These are phyloP conservation scores for Gossypium raimondii DNA, from an alignment of 345 rosid species.

Conservation along the genomic window DNA sequence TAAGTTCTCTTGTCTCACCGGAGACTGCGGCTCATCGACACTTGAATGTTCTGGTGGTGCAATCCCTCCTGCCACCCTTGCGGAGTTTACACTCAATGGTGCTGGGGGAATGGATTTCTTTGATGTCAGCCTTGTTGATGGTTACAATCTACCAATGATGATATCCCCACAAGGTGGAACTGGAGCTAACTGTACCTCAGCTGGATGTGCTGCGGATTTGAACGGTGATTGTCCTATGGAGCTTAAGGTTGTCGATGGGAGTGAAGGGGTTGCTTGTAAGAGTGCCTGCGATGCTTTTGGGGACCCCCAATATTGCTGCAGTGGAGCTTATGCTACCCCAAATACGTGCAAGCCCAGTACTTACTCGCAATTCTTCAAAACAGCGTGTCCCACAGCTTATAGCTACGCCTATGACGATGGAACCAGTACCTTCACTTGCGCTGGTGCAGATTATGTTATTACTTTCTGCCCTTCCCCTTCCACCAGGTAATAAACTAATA, in stretches of 20 bases:
- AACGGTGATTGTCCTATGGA: conserved; percentile 51
- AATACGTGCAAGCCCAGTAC: conserved; percentile 46
- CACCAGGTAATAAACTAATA: conserved; percentile 14
- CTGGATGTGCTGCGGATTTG: conserved; percentile 52
- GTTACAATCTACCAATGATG: conserved; percentile 61
- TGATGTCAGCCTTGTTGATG: conserved; percentile 71
- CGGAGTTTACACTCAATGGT: conserved; percentile 54
- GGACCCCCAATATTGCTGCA: conserved; percentile 57
- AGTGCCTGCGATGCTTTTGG: conserved; percentile 62
- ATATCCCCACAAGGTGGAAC: conserved; percentile 45
- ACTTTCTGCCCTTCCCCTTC: conserved; percentile 34
- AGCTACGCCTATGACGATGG: conserved; percentile 45
- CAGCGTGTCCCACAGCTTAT: conserved; percentile 38
- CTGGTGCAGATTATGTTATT: conserved; percentile 29
- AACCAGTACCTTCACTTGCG: conserved; percentile 39
- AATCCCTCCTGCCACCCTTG: conserved; percentile 54
- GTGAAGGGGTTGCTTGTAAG: conserved; percentile 49
- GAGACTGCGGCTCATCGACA: conserved; percentile 50
- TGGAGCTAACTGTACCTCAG: conserved; percentile 38
- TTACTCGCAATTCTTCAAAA: conserved; percentile 54
- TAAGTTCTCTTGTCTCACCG: conserved; percentile 55
- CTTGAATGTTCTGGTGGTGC: conserved; percentile 49
- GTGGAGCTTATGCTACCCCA: conserved; percentile 49
- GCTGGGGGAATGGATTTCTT: conserved; percentile 50
- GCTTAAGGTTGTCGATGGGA: conserved; percentile 33